Conservation (phyloP, 768 basidiomycete species). For the Symmetrospora coprosmae region DNA sequence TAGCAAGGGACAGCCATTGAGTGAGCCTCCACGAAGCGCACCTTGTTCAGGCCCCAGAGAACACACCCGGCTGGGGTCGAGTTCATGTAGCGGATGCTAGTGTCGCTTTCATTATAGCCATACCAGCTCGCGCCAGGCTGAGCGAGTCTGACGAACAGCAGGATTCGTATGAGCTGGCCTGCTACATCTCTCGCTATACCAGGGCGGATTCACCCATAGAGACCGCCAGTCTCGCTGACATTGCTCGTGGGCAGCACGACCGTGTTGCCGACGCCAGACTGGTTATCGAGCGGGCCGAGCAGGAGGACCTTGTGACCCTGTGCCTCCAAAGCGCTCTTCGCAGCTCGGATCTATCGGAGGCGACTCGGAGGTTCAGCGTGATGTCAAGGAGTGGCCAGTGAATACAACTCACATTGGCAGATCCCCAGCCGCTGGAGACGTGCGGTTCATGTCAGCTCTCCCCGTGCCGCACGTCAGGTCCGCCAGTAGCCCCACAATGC, state of each 20-base stretch:
- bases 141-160: background rate
- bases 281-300: constrained; percentile 14
- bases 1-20: no score
- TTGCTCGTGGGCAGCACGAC: constrained; percentile 21
- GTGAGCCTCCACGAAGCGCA: no score
- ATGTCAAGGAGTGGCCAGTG: no score
- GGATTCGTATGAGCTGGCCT: no score
- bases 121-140: background rate
- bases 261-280: constrained; percentile 15
- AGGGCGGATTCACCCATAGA: constrained; percentile 6
- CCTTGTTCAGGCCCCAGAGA: background rate
- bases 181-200: no score
- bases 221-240: constrained; percentile 15
- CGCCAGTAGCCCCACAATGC: background rate
- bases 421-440: constrained; percentile 3
- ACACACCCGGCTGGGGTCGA: constrained; percentile 19
- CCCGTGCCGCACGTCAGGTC: background rate
- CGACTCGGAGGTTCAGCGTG: no score
- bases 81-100: constrained; percentile 12
- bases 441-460: background rate
- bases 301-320: constrained; percentile 17
- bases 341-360: no score
- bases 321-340: constrained; percentile 16
- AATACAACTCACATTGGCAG: no score
- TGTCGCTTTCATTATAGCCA: constrained; percentile 16